Evolutionary conservation across 257 asterid genomes (phyloP), one percentile per base, ranked within the genome.

Genomic region (Datura wrightii): DNA sequence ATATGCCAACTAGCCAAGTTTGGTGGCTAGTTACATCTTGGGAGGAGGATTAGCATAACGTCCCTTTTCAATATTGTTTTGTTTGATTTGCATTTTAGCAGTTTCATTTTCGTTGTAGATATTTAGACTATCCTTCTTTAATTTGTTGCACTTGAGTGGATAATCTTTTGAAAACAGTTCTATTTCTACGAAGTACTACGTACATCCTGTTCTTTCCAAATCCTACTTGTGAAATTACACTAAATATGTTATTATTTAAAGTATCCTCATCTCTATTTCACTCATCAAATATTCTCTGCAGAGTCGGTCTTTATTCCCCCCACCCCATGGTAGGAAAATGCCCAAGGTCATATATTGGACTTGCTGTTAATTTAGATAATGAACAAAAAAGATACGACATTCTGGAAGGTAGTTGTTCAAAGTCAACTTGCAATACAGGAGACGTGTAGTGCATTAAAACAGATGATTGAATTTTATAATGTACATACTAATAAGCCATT

Each of bases 391-490:
- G 44, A 10, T 2, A 67, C 0, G 37, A 19, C 9, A n/a, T n/a
- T 10, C 24, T 48, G 80, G 56, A 74, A 74, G 59, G 0, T 48
- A 74, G 58, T 48, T 60, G 10, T 13, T 76, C 82, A 76, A 76
- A 76, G 82, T 76, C 82, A 50, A 76, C 82, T 76, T 31, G 7
- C 3, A 8, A 52, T 52, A 50, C 31, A 7, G 52, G 24, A 76
- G 82, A 52, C 82, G 63, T 76, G 82, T 76, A 7, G 7, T 76
- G 62, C 63, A 76, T 76, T 52, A 50, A 50, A 24, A 31, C 60
- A 76, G 81, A 11, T 6, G n/a, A 24, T 6, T 50, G 24, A 74
- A 15, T 13, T 31, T 1, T 6, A 14, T 24, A 50, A 76, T 50
- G n/a, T 76, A 7, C 62, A 76, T 3, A 76, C 2, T 24, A 44